These are phyloP conservation scores for Hericium erinaceus DNA, from an alignment of 768 basidiomycete genomes.

Conservation along the genomic window DNA sequence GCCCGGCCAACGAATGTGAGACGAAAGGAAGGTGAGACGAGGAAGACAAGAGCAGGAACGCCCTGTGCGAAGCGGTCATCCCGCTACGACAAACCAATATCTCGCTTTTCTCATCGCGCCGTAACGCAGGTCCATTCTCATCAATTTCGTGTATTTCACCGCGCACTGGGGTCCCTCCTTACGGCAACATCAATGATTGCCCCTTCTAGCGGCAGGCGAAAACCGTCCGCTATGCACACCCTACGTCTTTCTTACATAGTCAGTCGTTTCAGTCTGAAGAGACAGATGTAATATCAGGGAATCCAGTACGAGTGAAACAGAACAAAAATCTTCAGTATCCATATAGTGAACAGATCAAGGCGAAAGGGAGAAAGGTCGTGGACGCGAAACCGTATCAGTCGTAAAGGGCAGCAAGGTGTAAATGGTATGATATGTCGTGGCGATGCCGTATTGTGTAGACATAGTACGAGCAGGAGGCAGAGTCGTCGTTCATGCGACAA, in stretches of 20 bases:
- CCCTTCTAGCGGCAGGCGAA: neutral
- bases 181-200: neutral
- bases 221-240: neutral
- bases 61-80: too few relatives aligned
- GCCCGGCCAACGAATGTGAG: neutral
- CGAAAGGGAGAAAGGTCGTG: slow-evolving; percentile 13
- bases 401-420: slow-evolving; percentile 62
- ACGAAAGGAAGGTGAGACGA: neutral
- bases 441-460: slow-evolving; percentile 17
- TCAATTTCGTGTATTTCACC: too few relatives aligned
- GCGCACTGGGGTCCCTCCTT: neutral
- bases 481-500: slow-evolving; percentile 39
- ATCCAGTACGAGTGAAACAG: neutral
- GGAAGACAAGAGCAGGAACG: neutral
- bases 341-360: slow-evolving; percentile 18
- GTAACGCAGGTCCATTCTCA: too few relatives aligned
- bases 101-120: too few relatives aligned
- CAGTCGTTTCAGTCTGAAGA: neutral
- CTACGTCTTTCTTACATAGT: neutral
- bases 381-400: slow-evolving; percentile 38
- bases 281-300: neutral
- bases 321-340: slow-evolving; percentile 12
- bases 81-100: too few relatives aligned
- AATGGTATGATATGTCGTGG: slow-evolving; percentile 49
- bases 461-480: slow-evolving; percentile 16